phyloP scores from a whole-genome alignment of 2,329 filamentous ascomycete species.

The Diaporthe humulicola region DNA sequence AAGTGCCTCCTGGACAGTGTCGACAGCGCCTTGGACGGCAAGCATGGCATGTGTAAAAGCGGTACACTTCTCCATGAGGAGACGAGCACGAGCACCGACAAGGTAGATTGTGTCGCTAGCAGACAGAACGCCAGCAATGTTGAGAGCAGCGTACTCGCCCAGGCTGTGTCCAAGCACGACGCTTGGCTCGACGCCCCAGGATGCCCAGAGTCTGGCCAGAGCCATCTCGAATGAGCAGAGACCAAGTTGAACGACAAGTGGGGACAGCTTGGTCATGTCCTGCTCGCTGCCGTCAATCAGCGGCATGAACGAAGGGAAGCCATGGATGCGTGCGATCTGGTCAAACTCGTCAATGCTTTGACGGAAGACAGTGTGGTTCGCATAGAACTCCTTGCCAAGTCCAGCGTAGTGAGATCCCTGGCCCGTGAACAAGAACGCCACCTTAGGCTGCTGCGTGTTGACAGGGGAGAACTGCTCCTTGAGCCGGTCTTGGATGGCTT shows the following conservation, averaged over 20 bases:
- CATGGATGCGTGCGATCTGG: constrained; percentile 62
- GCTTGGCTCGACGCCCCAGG: constrained; percentile 65
- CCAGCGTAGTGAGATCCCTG: constrained; percentile 69
- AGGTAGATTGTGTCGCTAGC: constrained; percentile 79
- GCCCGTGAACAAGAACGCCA: constrained; percentile 68
- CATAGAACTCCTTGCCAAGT: constrained; percentile 65
- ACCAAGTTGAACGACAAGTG: constrained; percentile 66
- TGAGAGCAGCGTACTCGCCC: constrained; percentile 78
- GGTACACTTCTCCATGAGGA: constrained; percentile 75
- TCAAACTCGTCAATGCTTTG: constrained; percentile 70
- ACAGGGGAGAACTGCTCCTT: constrained; percentile 60
- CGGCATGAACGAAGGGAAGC: constrained; percentile 69
- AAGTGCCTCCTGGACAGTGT: constrained; percentile 67
- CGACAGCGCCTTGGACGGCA: constrained; percentile 60
- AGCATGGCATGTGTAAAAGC: constrained; percentile 74
- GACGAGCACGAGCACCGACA: constrained; percentile 75
- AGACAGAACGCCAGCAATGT: constrained; percentile 78
- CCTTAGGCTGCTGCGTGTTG: constrained; percentile 58
- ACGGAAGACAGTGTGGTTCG: constrained; percentile 61
- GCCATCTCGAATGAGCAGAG: constrained; percentile 70
- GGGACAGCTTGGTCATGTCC: constrained; percentile 60
- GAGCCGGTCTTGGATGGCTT: constrained; percentile 56
- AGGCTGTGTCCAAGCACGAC: constrained; percentile 70
- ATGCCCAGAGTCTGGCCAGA: constrained; percentile 67
- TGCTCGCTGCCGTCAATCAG: constrained; percentile 60